These are phyloP conservation scores for Paramecium sonneborni DNA, from an alignment of 73 alveolate genomes.

Conservation along the genomic window DNA sequence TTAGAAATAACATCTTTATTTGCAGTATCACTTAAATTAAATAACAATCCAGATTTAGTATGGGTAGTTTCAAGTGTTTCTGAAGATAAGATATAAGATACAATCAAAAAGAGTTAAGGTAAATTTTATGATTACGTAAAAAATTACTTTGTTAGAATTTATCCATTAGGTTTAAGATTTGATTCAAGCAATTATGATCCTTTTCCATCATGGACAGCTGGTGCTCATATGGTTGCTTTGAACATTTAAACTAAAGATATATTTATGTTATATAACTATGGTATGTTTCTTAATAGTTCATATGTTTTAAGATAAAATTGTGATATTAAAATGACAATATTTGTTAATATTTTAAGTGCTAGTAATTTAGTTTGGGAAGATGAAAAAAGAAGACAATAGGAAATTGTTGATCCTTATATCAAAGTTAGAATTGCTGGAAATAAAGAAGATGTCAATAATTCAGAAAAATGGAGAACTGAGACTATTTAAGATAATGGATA, in stretches of 20 bases:
- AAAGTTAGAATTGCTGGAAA: background rate
- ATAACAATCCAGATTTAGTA: background rate
- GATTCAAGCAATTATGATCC: conserved; percentile 91
- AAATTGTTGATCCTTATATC: background rate
- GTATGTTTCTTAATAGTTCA: conserved; percentile 77
- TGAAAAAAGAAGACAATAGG: background rate
- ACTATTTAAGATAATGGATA: background rate
- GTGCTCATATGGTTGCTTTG: conserved; percentile 90
- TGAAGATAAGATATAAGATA: background rate
- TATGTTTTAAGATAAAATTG: background rate
- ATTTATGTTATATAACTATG: conserved; percentile 80
- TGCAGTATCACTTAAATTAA: conserved; percentile 1
- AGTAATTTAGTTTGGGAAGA: background rate
- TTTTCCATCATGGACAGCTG: conserved; percentile 82
- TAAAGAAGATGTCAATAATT: background rate
- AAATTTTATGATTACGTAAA: conserved; percentile 69
- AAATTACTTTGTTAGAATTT: conserved; percentile 81
- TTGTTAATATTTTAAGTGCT: background rate
- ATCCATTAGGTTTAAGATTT: conserved; percentile 89
- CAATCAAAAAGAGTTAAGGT: background rate
- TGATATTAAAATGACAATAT: background rate
- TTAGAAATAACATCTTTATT: background rate
- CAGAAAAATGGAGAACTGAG: background rate
- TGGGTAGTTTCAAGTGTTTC: background rate
- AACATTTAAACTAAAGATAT: conserved; percentile 87